A percentile compares a stretch with the other conserved stretches of the same genome.
Evolutionary conservation across 805 yeast species (phyloP).

Genomic region (Hanseniaspora nectarophila): DNA sequence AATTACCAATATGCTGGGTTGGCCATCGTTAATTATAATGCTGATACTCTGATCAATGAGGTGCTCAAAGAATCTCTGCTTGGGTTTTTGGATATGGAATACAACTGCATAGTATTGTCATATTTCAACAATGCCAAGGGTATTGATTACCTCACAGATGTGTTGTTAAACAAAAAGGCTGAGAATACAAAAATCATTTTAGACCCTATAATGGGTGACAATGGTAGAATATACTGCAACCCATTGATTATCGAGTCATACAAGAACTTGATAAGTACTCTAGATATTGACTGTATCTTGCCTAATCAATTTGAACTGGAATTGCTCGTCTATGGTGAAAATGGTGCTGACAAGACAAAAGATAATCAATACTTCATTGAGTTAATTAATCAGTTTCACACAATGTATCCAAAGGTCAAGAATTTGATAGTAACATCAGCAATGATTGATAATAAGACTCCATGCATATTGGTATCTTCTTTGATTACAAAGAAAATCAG

Average conservation of each 20-base stretch:
- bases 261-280: conserved; percentile 34
- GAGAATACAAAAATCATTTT: conserved; percentile 44
- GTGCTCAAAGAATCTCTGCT: conserved; percentile 44
- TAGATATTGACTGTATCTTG: conserved; percentile 41
- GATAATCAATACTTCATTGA: conserved; percentile 28
- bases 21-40: conserved; percentile 26
- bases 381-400: conserved; percentile 35
- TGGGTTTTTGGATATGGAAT: conserved; percentile 36
- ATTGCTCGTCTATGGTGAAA: conserved; percentile 34
- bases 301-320: conserved; percentile 74
- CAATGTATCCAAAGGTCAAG: conserved; percentile 34
- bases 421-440: conserved; percentile 42
- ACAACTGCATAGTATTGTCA: conserved; percentile 66
- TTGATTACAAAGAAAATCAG: background rate
- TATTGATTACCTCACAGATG: conserved; percentile 37
- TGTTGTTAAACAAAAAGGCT: conserved; percentile 22
- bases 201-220: conserved; percentile 90
- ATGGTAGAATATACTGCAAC: conserved; percentile 68
- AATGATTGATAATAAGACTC: conserved; percentile 25
- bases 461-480: conserved; percentile 2
- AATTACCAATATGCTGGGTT: background rate
- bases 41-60: conserved; percentile 36
- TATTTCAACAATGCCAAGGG: conserved; percentile 57
- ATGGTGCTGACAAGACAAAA: conserved; percentile 22
- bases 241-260: conserved; percentile 44